phyloP scores from a whole-genome alignment of 495 filamentous ascomycete genomes.

The Aspergillus bertholletiae region DNA sequence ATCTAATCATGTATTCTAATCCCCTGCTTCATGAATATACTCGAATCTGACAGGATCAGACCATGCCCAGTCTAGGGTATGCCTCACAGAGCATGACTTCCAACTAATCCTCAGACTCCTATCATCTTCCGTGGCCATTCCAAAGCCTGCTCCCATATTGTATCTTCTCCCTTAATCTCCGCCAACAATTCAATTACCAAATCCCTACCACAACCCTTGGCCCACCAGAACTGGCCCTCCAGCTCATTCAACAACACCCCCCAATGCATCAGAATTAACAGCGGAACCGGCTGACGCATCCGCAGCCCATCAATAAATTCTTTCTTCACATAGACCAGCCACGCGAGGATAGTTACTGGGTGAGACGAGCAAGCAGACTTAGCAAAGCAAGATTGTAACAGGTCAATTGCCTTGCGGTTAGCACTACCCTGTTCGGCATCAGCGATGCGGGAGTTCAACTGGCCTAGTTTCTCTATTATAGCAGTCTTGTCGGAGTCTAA shows the following conservation, averaged over 20 bases:
- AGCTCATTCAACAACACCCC: constrained; percentile 23
- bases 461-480: constrained; percentile 14
- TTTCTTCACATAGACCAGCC: constrained; percentile 25
- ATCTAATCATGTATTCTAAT: too few species aligned
- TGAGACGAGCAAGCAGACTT: constrained; percentile 16
- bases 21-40: too few species aligned
- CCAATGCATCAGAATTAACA: constrained; percentile 30
- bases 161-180: background rate
- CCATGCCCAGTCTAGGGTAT: too few species aligned
- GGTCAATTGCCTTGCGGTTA: constrained; percentile 16
- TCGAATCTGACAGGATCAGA: too few species aligned
- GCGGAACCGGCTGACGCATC: constrained; percentile 18
- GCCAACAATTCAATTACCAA: constrained; percentile 21
- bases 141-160: background rate
- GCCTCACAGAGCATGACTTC: too few species aligned
- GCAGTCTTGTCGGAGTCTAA: constrained; percentile 16
- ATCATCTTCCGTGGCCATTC: background rate
- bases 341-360: constrained; percentile 24
- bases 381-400: constrained; percentile 24
- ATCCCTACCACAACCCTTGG: constrained; percentile 18
- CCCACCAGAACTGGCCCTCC: constrained; percentile 28
- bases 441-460: constrained; percentile 9
- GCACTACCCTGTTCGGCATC: constrained; percentile 7
- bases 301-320: constrained; percentile 22
- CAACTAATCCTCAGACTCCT: background rate